Conservation (phyloP, 2,329 filamentous ascomycete species). For the Ophiostoma sp. region DNA sequence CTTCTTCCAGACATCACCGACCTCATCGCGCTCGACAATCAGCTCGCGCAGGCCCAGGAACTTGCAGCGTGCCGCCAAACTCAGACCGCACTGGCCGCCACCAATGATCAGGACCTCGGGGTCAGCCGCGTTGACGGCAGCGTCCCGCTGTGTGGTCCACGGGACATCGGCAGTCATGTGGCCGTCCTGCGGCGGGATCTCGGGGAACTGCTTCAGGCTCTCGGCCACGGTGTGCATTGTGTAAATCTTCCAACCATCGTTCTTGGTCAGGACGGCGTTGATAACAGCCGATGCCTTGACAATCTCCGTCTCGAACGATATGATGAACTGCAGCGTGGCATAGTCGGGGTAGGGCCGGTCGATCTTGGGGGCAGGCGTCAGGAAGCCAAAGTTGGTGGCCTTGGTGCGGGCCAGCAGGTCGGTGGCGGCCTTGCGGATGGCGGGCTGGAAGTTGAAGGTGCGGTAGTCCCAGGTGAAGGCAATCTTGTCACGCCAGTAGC, state of each 20-base stretch:
- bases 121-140: constrained; percentile 32
- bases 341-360: constrained; percentile 36
- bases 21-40: constrained; percentile 45
- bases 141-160: constrained; percentile 37
- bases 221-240: constrained; percentile 40
- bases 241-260: constrained; percentile 39
- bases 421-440: constrained; percentile 38
- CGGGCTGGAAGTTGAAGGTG: constrained; percentile 38
- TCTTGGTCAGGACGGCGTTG: constrained; percentile 37
- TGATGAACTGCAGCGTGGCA: constrained; percentile 36
- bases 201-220: constrained; percentile 37
- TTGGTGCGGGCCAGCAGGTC: constrained; percentile 38
- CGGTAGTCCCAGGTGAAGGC: constrained; percentile 41
- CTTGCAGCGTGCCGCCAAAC: constrained; percentile 37
- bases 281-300: constrained; percentile 37
- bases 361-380: constrained; percentile 32
- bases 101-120: constrained; percentile 33
- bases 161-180: constrained; percentile 39
- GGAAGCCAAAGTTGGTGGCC: constrained; percentile 34
- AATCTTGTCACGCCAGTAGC: constrained; percentile 40
- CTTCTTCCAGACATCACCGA: constrained; percentile 51
- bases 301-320: constrained; percentile 38
- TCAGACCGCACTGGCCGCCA: constrained; percentile 39
- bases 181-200: constrained; percentile 35
- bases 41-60: constrained; percentile 35